Conservation (phyloP, 2,329 filamentous ascomycete genomes). For the Colletotrichum sp. region DNA sequence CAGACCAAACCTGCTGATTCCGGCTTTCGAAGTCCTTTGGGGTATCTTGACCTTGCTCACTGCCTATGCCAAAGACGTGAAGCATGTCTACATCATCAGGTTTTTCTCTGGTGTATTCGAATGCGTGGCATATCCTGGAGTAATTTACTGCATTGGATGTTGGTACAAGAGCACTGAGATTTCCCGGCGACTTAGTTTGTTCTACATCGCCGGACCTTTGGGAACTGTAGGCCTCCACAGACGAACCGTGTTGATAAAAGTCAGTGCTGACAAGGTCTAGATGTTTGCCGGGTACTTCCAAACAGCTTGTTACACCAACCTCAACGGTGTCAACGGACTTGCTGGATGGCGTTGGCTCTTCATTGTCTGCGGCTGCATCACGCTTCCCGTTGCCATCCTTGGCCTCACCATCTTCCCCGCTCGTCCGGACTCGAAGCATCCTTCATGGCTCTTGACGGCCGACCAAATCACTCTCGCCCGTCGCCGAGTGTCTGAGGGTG, state of each 20-base stretch:
- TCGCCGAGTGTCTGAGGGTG: slow-evolving; percentile 27
- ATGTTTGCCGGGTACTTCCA: slow-evolving; percentile 20
- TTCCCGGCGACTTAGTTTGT: neutral
- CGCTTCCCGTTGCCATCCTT: slow-evolving; percentile 7
- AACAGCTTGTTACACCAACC: slow-evolving; percentile 9
- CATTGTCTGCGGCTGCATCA: slow-evolving; percentile 16
- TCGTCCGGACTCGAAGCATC: slow-evolving; percentile 30
- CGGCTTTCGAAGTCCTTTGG: slow-evolving; percentile 59
- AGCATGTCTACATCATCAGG: slow-evolving; percentile 34
- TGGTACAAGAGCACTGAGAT: slow-evolving; percentile 15
- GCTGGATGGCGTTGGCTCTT: slow-evolving; percentile 20
- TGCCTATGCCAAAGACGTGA: slow-evolving; percentile 31
- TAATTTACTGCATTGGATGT: slow-evolving; percentile 8
- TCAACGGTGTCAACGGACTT: slow-evolving; percentile 11
- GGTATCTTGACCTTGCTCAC: slow-evolving; percentile 58
- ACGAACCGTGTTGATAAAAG: neutral
- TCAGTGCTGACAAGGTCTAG: neutral
- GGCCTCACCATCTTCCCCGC: slow-evolving; percentile 25
- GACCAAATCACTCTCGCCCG: slow-evolving; percentile 28
- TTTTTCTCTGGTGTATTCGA: slow-evolving; percentile 5
- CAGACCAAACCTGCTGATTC: slow-evolving; percentile 45
- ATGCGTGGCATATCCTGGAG: neutral
- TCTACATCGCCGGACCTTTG: slow-evolving; percentile 5
- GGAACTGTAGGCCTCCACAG: neutral
- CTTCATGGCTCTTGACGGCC: slow-evolving; percentile 30